phyloP scores from a whole-genome alignment of 148 eudicot genomes.

The Chenopodium berlandieri region DNA sequence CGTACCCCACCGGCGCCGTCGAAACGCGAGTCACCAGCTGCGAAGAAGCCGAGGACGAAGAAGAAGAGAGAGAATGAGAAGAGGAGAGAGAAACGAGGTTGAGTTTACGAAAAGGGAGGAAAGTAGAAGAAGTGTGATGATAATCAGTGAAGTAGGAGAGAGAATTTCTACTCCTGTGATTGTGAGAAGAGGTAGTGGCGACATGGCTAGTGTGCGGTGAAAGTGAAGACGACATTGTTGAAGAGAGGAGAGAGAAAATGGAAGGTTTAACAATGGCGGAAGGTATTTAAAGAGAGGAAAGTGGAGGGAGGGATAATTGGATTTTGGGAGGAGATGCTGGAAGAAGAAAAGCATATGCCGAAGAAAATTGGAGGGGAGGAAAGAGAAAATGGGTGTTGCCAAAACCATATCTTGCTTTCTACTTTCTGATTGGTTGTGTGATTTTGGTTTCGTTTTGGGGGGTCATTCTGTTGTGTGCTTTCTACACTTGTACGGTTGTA shows the following conservation, averaged over 20 bases:
- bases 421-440: background rate
- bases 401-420: slow-evolving; percentile 7
- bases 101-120: slow-evolving; percentile 15
- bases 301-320: background rate
- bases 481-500: too few species aligned
- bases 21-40: slow-evolving; percentile 40
- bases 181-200: slow-evolving; percentile 11
- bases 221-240: slow-evolving; percentile 20
- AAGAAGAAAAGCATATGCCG: slow-evolving; percentile 18
- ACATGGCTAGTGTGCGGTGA: background rate
- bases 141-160: slow-evolving; percentile 21
- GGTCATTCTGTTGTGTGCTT: background rate
- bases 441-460: background rate
- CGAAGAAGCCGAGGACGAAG: slow-evolving; percentile 10
- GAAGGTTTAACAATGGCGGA: background rate
- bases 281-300: background rate
- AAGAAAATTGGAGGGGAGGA: background rate
- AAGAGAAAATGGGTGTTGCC: background rate
- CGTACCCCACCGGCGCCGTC: slow-evolving; percentile 62
- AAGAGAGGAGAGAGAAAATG: background rate
- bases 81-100: background rate
- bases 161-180: slow-evolving; percentile 21
- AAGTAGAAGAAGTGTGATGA: background rate
- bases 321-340: slow-evolving; percentile 18
- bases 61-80: slow-evolving; percentile 1